Evolutionary conservation across 2,329 filamentous ascomycete genomes (phyloP).

Genomic region (Aureobasidium uvarum): DNA sequence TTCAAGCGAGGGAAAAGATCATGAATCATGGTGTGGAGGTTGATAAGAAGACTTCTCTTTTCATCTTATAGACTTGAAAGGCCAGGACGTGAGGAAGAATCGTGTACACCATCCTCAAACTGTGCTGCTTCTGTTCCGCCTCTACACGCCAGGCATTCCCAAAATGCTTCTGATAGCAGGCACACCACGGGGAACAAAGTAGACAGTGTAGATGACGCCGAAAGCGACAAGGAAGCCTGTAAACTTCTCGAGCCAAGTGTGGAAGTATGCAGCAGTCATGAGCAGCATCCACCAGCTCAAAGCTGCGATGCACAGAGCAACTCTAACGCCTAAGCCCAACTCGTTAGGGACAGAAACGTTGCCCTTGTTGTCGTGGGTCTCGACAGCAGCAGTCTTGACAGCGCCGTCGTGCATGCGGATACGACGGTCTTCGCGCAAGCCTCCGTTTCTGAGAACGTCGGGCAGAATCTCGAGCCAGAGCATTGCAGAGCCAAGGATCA

Average conservation of each 20-base stretch:
- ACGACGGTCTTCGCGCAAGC: constrained; percentile 60
- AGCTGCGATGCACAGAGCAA: constrained; percentile 58
- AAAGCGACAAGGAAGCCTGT: constrained; percentile 52
- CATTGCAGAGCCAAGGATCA: constrained; percentile 80
- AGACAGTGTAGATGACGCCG: constrained; percentile 46
- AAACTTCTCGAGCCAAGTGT: constrained; percentile 96
- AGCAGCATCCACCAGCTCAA: constrained; percentile 93
- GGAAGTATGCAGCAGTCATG: constrained; percentile 98
- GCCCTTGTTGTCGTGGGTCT: constrained; percentile 46
- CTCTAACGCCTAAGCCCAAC: constrained; percentile 53
- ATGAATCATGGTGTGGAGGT: not conserved
- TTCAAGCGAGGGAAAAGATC: not conserved
- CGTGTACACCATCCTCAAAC: not conserved
- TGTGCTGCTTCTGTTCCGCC: not conserved
- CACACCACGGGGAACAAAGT: constrained; percentile 49
- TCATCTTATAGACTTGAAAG: not conserved
- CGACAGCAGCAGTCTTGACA: constrained; percentile 47
- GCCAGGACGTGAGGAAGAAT: not conserved
- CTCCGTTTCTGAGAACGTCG: constrained; percentile 51
- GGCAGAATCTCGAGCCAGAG: constrained; percentile 76
- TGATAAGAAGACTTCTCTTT: not conserved
- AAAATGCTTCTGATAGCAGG: constrained; percentile 45
- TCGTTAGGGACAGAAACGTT: constrained; percentile 41
- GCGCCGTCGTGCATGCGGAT: constrained; percentile 67
- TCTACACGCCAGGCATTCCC: constrained; percentile 47